phyloP scores from a whole-genome alignment of 768 basidiomycete species.

The Asterophora lycoperdoides region DNA sequence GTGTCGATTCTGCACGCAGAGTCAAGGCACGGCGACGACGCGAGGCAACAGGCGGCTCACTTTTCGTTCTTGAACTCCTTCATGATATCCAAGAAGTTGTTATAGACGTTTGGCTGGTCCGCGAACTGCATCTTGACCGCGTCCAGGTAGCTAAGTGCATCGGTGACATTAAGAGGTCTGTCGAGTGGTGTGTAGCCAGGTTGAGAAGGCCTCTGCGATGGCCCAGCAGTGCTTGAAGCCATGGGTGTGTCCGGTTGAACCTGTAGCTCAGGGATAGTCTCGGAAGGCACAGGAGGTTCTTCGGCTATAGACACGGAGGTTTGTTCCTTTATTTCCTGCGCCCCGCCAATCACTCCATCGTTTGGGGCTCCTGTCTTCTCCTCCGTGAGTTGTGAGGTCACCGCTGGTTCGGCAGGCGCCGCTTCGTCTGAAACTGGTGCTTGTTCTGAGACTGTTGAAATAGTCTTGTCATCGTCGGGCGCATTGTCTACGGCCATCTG shows the following conservation, averaged over 20 bases:
- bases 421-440: too few species aligned
- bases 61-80: constrained; percentile 97
- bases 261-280: constrained; percentile 5
- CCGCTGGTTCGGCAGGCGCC: constrained; percentile 4
- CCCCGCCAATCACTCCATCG: constrained; percentile 11
- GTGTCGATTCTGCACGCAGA: constrained; percentile 83
- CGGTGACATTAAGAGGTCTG: constrained; percentile 88
- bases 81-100: constrained; percentile 94
- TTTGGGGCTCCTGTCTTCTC: constrained; percentile 4
- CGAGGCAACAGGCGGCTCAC: constrained; percentile 30
- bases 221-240: constrained; percentile 13
- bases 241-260: constrained; percentile 11
- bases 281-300: constrained; percentile 8
- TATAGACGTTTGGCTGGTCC: constrained; percentile 93
- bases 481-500: constrained; percentile 13
- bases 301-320: constrained; percentile 6
- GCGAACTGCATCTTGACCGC: constrained; percentile 89
- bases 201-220: constrained; percentile 14
- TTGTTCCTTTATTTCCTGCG: constrained; percentile 7
- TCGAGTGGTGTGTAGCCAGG: constrained; percentile 29
- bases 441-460: not conserved
- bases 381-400: not conserved
- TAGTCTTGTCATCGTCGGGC: constrained; percentile 3
- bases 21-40: constrained; percentile 1
- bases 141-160: constrained; percentile 89